Evolutionary conservation across 371 early-diverging fungal species (phyloP).

Genomic region (Batkoa obscura): DNA sequence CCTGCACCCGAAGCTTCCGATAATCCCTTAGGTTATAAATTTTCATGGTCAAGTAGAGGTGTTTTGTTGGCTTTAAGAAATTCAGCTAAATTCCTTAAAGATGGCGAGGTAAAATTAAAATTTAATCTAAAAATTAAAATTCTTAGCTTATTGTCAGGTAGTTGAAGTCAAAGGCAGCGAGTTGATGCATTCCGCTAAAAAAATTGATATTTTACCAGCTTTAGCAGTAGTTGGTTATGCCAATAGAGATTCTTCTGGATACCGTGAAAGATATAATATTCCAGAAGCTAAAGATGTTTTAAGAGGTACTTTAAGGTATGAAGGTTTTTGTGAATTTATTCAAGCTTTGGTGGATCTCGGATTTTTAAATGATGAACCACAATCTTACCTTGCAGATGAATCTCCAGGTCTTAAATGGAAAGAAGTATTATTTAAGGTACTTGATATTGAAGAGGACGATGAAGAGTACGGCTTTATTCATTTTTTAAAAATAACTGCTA

Average conservation of each 20-base stretch:
- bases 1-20: conserved; percentile 94
- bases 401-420: conserved; percentile 61
- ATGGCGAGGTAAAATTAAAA: conserved; percentile 48
- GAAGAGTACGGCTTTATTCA: conserved; percentile 16
- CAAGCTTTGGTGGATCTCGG: conserved; percentile 88
- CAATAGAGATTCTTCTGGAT: conserved; percentile 93
- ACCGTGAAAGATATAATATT: conserved; percentile 85
- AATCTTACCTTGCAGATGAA: conserved; percentile 31
- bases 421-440: conserved; percentile 8
- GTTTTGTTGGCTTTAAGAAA: conserved; percentile 89
- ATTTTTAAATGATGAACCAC: conserved; percentile 64
- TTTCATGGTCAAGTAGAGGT: conserved; percentile 92
- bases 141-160: conserved; percentile 14
- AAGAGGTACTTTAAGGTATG: conserved; percentile 89
- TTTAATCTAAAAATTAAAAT: conserved; percentile 19
- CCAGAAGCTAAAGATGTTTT: conserved; percentile 86
- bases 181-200: conserved; percentile 72
- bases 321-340: conserved; percentile 74
- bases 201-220: conserved; percentile 72
- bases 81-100: conserved; percentile 66
- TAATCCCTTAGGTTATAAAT: conserved; percentile 98
- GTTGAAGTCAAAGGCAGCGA: conserved; percentile 81
- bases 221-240: conserved; percentile 81
- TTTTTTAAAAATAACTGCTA: conserved; percentile 10
- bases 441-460: neutral